Evolutionary conservation across 257 asterid genomes (phyloP), one percentile per base, ranked within the genome.

Genomic region (Solanum pimpinellifolium): DNA sequence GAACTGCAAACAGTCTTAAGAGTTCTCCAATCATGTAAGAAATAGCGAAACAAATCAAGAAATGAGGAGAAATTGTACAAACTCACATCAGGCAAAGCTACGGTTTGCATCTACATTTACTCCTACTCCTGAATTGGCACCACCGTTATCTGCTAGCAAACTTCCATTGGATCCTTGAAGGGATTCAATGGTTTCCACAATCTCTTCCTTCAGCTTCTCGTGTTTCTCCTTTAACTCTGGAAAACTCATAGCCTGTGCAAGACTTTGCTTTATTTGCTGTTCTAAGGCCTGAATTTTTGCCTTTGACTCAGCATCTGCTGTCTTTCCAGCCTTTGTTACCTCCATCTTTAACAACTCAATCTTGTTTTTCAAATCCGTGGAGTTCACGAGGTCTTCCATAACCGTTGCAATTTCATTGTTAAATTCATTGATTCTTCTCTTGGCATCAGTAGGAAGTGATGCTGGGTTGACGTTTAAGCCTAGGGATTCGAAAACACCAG

Each of bases 361-460:
- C 91, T 89, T 94, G 49, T 89, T 90, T 89, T 92, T 95, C 95
- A 96, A 86, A 85, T 92, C 95, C 8, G 95, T 89, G 21, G 98
- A 92, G 85, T 49, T 86, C 56, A 91, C 88, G 18, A 83, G 92
- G 77, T 93, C 90, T 41, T 93, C 96, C 88, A 94, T 91, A 44
- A 91, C 73, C 90, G 84, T 87, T 7, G 59, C 72, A 85, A 92
- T 89, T 89, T 96, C 93, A 76, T 90, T 91, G 75, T 92, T 89
- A 13, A 93, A 93, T 13, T 89, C 89, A 20, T 90, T 91, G 65
- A 93, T 20, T 89, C 90, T 92, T 72, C 78, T 89, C 88, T 87
- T 78, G 33, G 91, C 93, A 72, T 87, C 91, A 46, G 27, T 25
- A 25, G 76, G 85, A 39, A 84, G 66, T 52, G 87, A 7, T 87